Evolutionary conservation across 1,284 basidiomycete genomes (phyloP), one percentile per base, ranked within the genome.

Genomic region (Meripilus lineatus): DNA sequence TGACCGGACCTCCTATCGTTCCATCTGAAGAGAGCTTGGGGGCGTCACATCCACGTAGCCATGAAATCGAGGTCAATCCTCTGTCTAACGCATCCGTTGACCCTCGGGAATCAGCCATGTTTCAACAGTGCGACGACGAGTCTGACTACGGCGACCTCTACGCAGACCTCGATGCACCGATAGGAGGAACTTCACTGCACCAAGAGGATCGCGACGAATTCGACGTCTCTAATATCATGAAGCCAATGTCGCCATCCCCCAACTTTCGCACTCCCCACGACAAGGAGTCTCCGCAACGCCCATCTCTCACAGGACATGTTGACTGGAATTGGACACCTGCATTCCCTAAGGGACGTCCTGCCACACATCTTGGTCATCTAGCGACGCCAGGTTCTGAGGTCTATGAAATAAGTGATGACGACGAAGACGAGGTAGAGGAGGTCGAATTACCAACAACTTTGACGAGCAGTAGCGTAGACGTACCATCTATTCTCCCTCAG

Each of bases 321-420:
- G 58, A 69, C 34, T 69, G 68, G 67, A 66, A 63, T 44, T 56
- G 56, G 46, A 67, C 68, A 1, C 65, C 66, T 18, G 65, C 66
- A 2, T 68, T 67, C 45, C 35, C 50, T 11, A n/a, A n/a, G n/a
- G 64, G 63, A 1, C 52, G 55, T 17, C 28, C 53, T 2, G 56
- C 61, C n/a, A 58, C 55, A 5, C 46, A 49, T 1, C 32, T 62
- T 5, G 62, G 61, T 2, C 62, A 61, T 34, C 45, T 64, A 21
- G 32, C 52, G 21, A 41, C 46, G 35, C 28, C 47, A 10, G 45
- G 45, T 5, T 39, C 18, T 4, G 58, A 57, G 34, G 43, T 59
- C 30, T 37, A 58, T 22, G 53, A 56, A 20, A 58, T 61, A 17
- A 61, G 58, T 26, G 58, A 61, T 33, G 59, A 62, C 30, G 51